Evolutionary conservation across 2,329 filamentous ascomycete genomes (phyloP).

Genomic region (Phialocephala sp.): DNA sequence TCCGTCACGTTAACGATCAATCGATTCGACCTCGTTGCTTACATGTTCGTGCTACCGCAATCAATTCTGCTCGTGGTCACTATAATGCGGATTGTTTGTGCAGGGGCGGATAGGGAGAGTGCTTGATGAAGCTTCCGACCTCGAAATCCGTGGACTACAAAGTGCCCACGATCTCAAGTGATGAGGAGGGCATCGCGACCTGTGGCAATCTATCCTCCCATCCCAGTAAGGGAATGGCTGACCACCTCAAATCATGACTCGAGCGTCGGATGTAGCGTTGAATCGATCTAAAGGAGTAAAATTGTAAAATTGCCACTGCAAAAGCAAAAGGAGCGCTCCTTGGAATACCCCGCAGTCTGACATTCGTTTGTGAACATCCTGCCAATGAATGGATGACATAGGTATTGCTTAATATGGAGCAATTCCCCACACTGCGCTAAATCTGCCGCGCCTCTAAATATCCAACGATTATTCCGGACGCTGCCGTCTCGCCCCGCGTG

Average conservation of each 20-base stretch:
- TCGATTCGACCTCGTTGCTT: background rate
- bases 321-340: background rate
- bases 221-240: background rate
- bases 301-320: no score
- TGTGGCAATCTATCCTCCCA: background rate
- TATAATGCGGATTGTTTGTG: background rate
- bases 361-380: background rate
- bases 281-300: background rate
- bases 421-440: conserved; percentile 6
- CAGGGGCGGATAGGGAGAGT: background rate
- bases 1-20: background rate
- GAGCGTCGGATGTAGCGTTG: background rate
- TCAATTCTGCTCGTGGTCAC: background rate
- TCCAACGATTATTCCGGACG: background rate
- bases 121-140: background rate
- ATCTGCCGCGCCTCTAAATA: background rate
- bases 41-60: background rate
- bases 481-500: background rate
- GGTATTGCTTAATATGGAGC: conserved; percentile 1
- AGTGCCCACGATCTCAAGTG: background rate
- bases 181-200: background rate
- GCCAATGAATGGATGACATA: background rate
- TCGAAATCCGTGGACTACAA: background rate
- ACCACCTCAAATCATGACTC: background rate
- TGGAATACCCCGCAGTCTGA: background rate